Evolutionary conservation across 1,139 yeast genomes (phyloP), one percentile per base, ranked within the genome.

Genomic region (Nakaseomyces bracarensis): DNA sequence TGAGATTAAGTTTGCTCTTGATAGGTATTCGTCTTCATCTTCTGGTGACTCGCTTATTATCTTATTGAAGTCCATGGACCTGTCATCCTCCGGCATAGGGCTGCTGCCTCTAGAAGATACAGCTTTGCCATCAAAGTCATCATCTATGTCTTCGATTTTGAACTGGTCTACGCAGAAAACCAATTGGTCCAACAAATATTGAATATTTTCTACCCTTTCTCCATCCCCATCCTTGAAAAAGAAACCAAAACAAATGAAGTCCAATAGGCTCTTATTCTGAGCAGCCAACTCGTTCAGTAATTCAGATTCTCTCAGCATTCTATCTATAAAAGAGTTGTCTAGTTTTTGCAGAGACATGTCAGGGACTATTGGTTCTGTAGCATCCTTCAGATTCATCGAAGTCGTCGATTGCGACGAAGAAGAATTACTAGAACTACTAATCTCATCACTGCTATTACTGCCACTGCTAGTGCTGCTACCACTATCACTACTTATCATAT

Each of bases 221-320:
- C 47, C 46, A n/a, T 49, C 45, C 22, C 46, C 45, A 16, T 42
- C 38, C 18, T 50, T 50, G 47, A 54, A 63, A 39, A 66, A 60
- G 45, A 62, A 66, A 1, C 70, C 71, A 47, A 65, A 64, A 41
- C 69, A 66, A 9, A 67, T 54, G 45, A 67, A 68, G 71, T 69
- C 89, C 72, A 82, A 53, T 35, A 69, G 54, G 36, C 64, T 65
- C 49, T 65, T 66, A 46, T 69, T 69, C 45, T 69, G 71, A 27
- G 68, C 64, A 22, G 61, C 57, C 43, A 82, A 62, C 49, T 72
- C 77, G 53, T 75, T 74, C 46, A 81, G 60, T 39, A 77, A 67
- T 20, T 65, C 68, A 0, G 75, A 65, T 37, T 78, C 78, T 49
- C 78, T 82, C 74, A 81, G 72, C n/a, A 81, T 74, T 1, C 78